Conservation (phyloP, 2,329 filamentous ascomycete species). For the Colletotrichum sp. region DNA sequence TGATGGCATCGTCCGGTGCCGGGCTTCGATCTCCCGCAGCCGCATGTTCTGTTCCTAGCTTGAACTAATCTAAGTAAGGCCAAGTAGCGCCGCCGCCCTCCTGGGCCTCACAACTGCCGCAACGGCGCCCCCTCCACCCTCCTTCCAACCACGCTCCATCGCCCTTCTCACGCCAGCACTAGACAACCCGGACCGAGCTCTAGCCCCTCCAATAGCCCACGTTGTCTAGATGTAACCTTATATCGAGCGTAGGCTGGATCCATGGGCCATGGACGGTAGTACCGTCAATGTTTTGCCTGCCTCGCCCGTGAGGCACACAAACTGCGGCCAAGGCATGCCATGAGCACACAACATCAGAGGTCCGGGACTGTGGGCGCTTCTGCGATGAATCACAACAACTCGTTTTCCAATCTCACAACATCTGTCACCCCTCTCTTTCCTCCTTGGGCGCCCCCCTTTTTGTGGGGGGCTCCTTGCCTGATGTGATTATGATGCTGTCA, state of each 20-base stretch:
- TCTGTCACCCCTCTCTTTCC: background rate
- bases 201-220: background rate
- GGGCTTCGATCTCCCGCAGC: background rate
- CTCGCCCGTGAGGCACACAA: background rate
- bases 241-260: background rate
- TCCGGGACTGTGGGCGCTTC: background rate
- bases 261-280: background rate
- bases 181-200: background rate
- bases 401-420: background rate
- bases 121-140: background rate
- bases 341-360: slow-evolving; percentile 1
- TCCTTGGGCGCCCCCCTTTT: background rate
- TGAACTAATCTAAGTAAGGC: background rate
- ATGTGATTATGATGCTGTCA: slow-evolving; percentile 3
- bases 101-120: background rate
- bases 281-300: background rate
- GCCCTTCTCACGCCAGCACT: background rate
- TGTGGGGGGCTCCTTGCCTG: background rate
- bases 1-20: background rate
- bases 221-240: slow-evolving; percentile 6
- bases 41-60: background rate
- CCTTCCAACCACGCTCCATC: background rate
- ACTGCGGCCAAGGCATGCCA: slow-evolving; percentile 12
- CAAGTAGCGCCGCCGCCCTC: background rate
- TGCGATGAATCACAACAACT: background rate